Conservation (phyloP, 2,329 filamentous ascomycete species). For the Eurotiales sp. region DNA sequence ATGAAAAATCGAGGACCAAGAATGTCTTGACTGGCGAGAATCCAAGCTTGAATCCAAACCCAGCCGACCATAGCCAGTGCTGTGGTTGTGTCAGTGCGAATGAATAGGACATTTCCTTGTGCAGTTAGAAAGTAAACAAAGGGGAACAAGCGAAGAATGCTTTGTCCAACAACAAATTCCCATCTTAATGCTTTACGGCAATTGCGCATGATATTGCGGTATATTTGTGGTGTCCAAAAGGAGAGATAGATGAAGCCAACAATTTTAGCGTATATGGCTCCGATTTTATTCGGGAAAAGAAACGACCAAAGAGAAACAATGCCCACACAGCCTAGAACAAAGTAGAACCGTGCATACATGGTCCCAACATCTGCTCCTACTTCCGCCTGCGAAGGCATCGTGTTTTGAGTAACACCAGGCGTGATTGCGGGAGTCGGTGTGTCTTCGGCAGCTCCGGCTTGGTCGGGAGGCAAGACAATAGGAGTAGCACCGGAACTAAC, state of each 20-base stretch:
- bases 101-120: slow-evolving; percentile 75
- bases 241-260: slow-evolving; percentile 76
- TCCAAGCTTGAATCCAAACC: slow-evolving; percentile 81
- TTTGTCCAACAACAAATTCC: slow-evolving; percentile 86
- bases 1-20: slow-evolving; percentile 86
- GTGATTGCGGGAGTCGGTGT: slow-evolving; percentile 26
- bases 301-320: slow-evolving; percentile 59
- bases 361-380: slow-evolving; percentile 51
- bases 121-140: slow-evolving; percentile 82
- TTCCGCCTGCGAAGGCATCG: slow-evolving; percentile 31
- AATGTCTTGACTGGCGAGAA: slow-evolving; percentile 76
- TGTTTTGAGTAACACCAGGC: slow-evolving; percentile 12
- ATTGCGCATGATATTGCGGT: slow-evolving; percentile 84
- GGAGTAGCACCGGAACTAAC: slow-evolving; percentile 50
- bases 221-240: slow-evolving; percentile 88
- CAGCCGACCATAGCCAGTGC: slow-evolving; percentile 67
- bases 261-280: slow-evolving; percentile 56
- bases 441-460: slow-evolving; percentile 46
- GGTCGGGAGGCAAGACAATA: slow-evolving; percentile 57
- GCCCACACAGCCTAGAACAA: slow-evolving; percentile 54
- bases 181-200: slow-evolving; percentile 87
- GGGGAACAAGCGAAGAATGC: slow-evolving; percentile 70
- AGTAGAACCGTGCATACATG: slow-evolving; percentile 61
- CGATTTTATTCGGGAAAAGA: slow-evolving; percentile 52
- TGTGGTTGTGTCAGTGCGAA: slow-evolving; percentile 62